Evolutionary conservation across 805 yeast species (phyloP).

Genomic region (Monosporozyma aquatica): DNA sequence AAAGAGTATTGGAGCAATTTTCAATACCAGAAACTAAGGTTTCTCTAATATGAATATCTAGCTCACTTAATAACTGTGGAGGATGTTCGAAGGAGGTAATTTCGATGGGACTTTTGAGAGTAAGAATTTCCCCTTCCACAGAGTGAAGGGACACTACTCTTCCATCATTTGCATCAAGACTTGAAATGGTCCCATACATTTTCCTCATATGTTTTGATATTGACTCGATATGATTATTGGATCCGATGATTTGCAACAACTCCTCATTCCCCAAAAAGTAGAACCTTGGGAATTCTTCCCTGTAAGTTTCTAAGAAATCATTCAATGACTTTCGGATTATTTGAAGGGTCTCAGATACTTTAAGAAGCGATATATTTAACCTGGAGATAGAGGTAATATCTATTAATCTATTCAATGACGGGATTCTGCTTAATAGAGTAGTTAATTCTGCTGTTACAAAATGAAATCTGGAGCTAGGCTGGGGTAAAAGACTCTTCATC

Average conservation of each 20-base stretch:
- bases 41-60: constrained; percentile 45
- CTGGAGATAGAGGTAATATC: constrained; percentile 48
- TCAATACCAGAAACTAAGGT: constrained; percentile 31
- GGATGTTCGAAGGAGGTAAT: constrained; percentile 22
- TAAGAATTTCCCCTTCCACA: constrained; percentile 53
- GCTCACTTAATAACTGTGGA: constrained; percentile 48
- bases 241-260: constrained; percentile 71
- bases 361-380: constrained; percentile 38
- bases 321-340: constrained; percentile 57
- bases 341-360: constrained; percentile 45
- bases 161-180: constrained; percentile 32
- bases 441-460: constrained; percentile 54
- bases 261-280: constrained; percentile 90
- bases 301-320: constrained; percentile 72
- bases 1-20: constrained; percentile 16
- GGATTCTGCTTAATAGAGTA: constrained; percentile 40
- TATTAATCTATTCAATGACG: constrained; percentile 41
- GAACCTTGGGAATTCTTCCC: constrained; percentile 70
- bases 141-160: constrained; percentile 45
- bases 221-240: constrained; percentile 36
- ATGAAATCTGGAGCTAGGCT: constrained; percentile 59
- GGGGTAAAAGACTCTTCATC: constrained; percentile 53
- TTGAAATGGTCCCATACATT: constrained; percentile 59
- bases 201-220: constrained; percentile 56
- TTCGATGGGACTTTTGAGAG: constrained; percentile 37